Evolutionary conservation across 352 stramenopile genomes (phyloP).

Genomic region (Peronospora farinosa): DNA sequence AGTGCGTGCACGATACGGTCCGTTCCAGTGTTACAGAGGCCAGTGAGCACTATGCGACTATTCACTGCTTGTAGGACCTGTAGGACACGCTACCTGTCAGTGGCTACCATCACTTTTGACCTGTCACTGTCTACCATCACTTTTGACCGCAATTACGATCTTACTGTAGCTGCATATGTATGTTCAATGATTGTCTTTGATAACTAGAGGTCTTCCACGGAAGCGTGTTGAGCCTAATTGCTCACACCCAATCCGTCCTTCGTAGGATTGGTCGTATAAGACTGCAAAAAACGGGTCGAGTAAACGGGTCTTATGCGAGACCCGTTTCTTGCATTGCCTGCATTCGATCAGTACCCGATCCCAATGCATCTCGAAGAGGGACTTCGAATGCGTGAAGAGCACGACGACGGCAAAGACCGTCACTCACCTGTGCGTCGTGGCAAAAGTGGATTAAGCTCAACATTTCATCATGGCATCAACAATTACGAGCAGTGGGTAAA

Average conservation of each 20-base stretch:
- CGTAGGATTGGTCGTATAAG: neutral
- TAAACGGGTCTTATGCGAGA: neutral
- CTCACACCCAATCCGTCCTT: slow-evolving; percentile 43
- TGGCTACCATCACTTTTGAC: slow-evolving; percentile 72
- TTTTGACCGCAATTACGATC: slow-evolving; percentile 48
- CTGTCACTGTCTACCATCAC: slow-evolving; percentile 84
- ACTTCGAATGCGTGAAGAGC: slow-evolving; percentile 37
- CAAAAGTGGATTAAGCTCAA: slow-evolving; percentile 15
- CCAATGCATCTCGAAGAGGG: slow-evolving; percentile 56
- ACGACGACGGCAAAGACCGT: slow-evolving; percentile 43
- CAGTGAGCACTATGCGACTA: slow-evolving; percentile 54
- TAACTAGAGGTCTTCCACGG: slow-evolving; percentile 63
- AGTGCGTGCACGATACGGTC: slow-evolving; percentile 71
- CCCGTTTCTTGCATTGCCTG: too few species aligned
- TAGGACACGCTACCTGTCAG: slow-evolving; percentile 58
- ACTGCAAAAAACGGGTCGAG: neutral
- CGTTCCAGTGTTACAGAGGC: slow-evolving; percentile 60
- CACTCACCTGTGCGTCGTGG: slow-evolving; percentile 32
- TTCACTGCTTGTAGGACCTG: slow-evolving; percentile 39
- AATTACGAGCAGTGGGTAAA: slow-evolving; percentile 65
- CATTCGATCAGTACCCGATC: neutral
- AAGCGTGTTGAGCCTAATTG: slow-evolving; percentile 70
- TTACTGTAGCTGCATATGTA: slow-evolving; percentile 55
- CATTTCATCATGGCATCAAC: slow-evolving; percentile 10
- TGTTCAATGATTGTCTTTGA: slow-evolving; percentile 82